Conservation (phyloP, 805 yeast species). For the Candida silvicultrix region DNA sequence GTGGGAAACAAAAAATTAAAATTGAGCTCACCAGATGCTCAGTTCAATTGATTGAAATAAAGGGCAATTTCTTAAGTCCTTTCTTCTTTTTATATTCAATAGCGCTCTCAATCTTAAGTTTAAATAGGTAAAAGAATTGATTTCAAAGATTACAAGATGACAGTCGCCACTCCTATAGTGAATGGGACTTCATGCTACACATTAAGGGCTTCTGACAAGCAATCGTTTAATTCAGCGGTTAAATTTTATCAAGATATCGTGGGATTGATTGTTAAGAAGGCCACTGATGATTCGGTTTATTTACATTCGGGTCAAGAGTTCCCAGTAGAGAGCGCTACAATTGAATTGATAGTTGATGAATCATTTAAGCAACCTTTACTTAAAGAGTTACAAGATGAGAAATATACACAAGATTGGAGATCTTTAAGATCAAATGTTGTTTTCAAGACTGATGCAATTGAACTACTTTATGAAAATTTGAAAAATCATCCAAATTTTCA, state of each 20-base stretch:
- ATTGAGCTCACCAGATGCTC: not conserved
- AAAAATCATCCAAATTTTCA: constrained; percentile 24
- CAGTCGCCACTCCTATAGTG: constrained; percentile 31
- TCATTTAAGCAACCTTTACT: constrained; percentile 18
- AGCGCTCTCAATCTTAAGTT: too few relatives aligned
- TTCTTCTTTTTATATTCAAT: not conserved
- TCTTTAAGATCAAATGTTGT: constrained; percentile 36
- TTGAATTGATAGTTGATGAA: constrained; percentile 21
- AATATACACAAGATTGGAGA: constrained; percentile 40
- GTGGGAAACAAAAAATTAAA: not conserved
- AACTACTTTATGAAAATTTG: constrained; percentile 20
- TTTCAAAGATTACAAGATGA: constrained; percentile 2
- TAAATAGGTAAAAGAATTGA: not conserved
- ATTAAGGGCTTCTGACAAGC: constrained; percentile 44
- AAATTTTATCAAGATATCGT: constrained; percentile 50
- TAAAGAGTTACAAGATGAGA: constrained; percentile 22
- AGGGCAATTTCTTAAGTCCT: not conserved
- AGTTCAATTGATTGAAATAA: not conserved
- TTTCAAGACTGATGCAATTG: constrained; percentile 25
- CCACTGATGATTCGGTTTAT: constrained; percentile 13
- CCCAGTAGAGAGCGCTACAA: constrained; percentile 22
- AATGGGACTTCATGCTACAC: constrained; percentile 51
- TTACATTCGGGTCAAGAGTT: constrained; percentile 25
- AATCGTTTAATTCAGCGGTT: constrained; percentile 38
- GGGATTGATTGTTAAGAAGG: constrained; percentile 26